Conservation (phyloP, 1,139 yeast species). For the Geotrichum restrictum region DNA sequence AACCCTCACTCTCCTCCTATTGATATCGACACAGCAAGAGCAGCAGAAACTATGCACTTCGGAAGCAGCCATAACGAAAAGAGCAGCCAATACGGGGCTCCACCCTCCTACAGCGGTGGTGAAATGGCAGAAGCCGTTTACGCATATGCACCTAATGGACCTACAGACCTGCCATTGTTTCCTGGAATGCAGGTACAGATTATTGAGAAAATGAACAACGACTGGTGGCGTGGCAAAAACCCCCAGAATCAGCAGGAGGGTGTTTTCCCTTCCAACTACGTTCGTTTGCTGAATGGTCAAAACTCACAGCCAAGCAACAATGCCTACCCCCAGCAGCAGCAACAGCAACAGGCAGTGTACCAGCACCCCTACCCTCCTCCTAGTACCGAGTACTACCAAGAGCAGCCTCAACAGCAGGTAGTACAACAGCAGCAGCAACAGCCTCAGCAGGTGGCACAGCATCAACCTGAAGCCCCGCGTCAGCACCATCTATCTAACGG, state of each 20-base stretch:
- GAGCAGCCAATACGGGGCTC: constrained; percentile 8
- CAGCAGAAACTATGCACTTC: neutral
- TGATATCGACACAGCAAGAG: constrained; percentile 3
- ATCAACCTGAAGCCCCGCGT: constrained; percentile 21
- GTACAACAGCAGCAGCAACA: constrained; percentile 20
- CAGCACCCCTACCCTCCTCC: constrained; percentile 19
- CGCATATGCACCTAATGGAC: constrained; percentile 64
- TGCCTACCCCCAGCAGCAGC: constrained; percentile 16
- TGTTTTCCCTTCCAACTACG: constrained; percentile 87
- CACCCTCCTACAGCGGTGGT: constrained; percentile 17
- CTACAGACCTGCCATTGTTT: constrained; percentile 62
- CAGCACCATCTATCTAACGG: constrained; percentile 34
- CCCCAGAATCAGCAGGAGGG: constrained; percentile 56
- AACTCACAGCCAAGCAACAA: neutral
- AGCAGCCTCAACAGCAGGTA: constrained; percentile 17
- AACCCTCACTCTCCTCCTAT: constrained; percentile 53
- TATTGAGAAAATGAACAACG: constrained; percentile 68
- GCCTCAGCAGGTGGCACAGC: constrained; percentile 21
- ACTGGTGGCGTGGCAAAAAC: constrained; percentile 86
- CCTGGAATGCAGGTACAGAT: constrained; percentile 69
- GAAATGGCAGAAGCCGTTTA: constrained; percentile 64
- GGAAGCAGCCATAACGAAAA: neutral
- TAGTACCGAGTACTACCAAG: constrained; percentile 14
- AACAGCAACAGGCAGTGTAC: constrained; percentile 15
- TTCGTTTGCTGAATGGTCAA: constrained; percentile 35